Base-by-base conservation (phyloP, 1,139 yeast species). In the Sugiyamaella pinicola region DNA sequence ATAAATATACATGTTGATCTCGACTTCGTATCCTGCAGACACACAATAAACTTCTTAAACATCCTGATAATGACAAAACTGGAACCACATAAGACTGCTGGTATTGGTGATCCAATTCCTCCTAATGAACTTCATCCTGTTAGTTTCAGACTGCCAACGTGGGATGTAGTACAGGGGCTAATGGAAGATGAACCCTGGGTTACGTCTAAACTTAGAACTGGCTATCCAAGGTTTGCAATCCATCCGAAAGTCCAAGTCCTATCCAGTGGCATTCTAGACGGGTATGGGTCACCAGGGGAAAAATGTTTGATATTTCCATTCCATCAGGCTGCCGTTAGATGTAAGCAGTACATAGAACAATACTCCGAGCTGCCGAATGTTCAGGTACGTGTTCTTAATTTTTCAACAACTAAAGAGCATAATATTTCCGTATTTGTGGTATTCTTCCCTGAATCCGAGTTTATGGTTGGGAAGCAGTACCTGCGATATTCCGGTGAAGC, bases 401-500 rank as follows among this genome's bases (percentile, higher is more conserved):
- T 43, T 21, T 3, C 47, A 5, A 43, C 47, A 1, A 22, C 31
- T 33, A 21, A 33, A 10, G 31, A 43, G 19, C 77, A 82, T 6
- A 17, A 10, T 9, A 80, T 90, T 6, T 79, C 79, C 47, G 79
- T 91, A 52, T 87, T 93, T 0, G 87, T 83, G 29, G 87, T 89
- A 1, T 86, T 93, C 62, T 84, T 85, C 63, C 88, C 88, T 0
- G 74, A 77, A 2, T 65, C 71, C 1, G 81, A 79, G 49, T 82
- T 75, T 58, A 69, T 80, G 1, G 67, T 86, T 6, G 93, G 93
- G 29, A 91, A 89, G 67, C 83, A 82, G 62, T 95, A 87, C 71
- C 93, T 99, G 98, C 97, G 91, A 67, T 96, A 90, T 64, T 77
- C 96, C 0, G 99, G 99, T 28, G 98, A 93, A 69, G 96, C 96